Evolutionary conservation across 2,329 filamentous ascomycete genomes (phyloP).

Genomic region (Colletotrichum lupini): DNA sequence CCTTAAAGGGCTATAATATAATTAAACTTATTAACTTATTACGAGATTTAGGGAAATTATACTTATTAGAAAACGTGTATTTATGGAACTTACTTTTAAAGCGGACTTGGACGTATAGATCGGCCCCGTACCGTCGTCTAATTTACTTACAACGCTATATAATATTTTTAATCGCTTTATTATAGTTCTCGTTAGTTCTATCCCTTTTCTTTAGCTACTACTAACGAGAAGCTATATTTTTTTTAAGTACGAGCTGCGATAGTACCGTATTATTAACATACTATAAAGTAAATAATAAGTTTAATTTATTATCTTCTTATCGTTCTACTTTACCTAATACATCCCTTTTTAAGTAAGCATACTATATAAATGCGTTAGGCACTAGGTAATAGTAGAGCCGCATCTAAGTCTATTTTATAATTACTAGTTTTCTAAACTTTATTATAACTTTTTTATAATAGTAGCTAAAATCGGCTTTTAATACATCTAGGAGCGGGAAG

Average conservation of each 20-base stretch:
- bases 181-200: slow-evolving; percentile 1
- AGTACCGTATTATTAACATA: background rate
- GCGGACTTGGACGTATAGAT: slow-evolving; percentile 1
- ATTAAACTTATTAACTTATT: background rate
- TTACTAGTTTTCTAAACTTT: too few relatives aligned
- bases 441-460: too few relatives aligned
- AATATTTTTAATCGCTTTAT: background rate
- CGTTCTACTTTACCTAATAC: too few relatives aligned
- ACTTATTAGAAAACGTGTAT: background rate
- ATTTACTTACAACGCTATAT: background rate
- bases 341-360: too few relatives aligned
- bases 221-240: background rate
- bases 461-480: too few relatives aligned
- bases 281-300: background rate
- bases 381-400: too few relatives aligned
- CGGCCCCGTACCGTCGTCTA: background rate
- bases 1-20: background rate
- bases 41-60: background rate
- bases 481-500: too few relatives aligned
- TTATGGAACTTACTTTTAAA: background rate
- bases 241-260: background rate
- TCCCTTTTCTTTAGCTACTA: slow-evolving; percentile 1
- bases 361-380: too few relatives aligned
- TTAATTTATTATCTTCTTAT: background rate
- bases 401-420: too few relatives aligned